These are phyloP conservation scores for Zymoseptoria ardabiliae DNA, from an alignment of 2,329 filamentous ascomycete genomes.

Conservation along the genomic window DNA sequence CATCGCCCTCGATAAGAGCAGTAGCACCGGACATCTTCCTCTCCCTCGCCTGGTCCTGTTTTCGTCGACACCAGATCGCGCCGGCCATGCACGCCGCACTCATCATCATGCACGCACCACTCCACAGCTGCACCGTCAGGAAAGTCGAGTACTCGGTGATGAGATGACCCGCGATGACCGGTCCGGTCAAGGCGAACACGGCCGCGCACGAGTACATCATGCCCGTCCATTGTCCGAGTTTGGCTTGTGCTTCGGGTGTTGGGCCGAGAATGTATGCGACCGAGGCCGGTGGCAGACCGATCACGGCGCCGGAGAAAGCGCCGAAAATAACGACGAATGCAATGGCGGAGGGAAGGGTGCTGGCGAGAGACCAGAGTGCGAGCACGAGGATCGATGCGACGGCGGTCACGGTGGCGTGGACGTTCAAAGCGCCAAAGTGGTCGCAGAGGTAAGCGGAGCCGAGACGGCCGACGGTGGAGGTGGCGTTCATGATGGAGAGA, in stretches of 20 bases:
- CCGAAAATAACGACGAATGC: constrained; percentile 45
- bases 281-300: constrained; percentile 44
- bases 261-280: constrained; percentile 40
- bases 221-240: constrained; percentile 46
- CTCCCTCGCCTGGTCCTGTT: neutral
- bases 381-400: constrained; percentile 38
- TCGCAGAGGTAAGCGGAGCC: constrained; percentile 40
- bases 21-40: neutral
- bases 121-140: constrained; percentile 43
- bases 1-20: neutral
- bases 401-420: constrained; percentile 38
- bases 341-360: constrained; percentile 34
- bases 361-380: constrained; percentile 38
- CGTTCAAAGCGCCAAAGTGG: constrained; percentile 38
- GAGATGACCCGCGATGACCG: constrained; percentile 42
- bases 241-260: constrained; percentile 27
- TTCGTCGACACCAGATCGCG: constrained; percentile 14
- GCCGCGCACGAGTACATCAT: constrained; percentile 46
- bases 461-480: constrained; percentile 41
- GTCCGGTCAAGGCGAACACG: constrained; percentile 40
- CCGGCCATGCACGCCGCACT: constrained; percentile 37
- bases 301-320: constrained; percentile 42
- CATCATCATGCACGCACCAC: constrained; percentile 36
- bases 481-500: constrained; percentile 44
- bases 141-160: constrained; percentile 36